Evolutionary conservation across 1,284 basidiomycete genomes (phyloP), one percentile per base, ranked within the genome.

Genomic region (Coriolopsis trogii): DNA sequence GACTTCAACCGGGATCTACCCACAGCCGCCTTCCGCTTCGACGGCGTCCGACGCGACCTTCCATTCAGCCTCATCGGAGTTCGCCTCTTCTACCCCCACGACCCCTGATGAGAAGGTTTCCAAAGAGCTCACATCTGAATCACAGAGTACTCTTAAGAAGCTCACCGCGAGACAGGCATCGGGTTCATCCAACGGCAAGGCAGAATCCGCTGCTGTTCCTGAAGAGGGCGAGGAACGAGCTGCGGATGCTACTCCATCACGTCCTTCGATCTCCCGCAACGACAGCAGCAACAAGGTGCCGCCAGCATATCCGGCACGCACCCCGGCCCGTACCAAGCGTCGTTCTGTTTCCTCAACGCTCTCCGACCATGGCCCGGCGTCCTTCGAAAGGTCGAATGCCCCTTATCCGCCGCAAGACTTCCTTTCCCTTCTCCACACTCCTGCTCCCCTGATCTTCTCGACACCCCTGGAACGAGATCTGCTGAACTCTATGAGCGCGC

Each of bases 241-340:
- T 6, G 37, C 55, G 25, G 49, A 61, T 15, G 26, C 49, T 21
- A 58, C 53, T 1, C 62, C 61, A 0, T 54, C 61, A 9, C 65
- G 65, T 7, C 61, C 61, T 5, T 60, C 64, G 6, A 39, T 66
- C 28, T 51, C 52, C 33, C 62, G 61, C 23, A 40, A 55, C 9
- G 63, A 59, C 25, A 62, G 63, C 39, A 67, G 65, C 55, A 68
- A 72, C 53, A 77, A 73, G 55, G 69, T 74, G 2, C 84, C 86
- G 10, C 84, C 85, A 2, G 69, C 75, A 2, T 75, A 79, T 58
- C 83, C 85, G 39, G 80, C 86, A 13, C 89, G 95, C 13, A 99
- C 95, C 0, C 96, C 95, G 0, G 92, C 90, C 3, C 83, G 95
- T 7, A 98, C 95, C 2, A 98, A 98, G 69, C 86, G 96, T 2